Conservation (phyloP, 371 early-diverging fungal genomes). For the Chytridiales sp. region DNA sequence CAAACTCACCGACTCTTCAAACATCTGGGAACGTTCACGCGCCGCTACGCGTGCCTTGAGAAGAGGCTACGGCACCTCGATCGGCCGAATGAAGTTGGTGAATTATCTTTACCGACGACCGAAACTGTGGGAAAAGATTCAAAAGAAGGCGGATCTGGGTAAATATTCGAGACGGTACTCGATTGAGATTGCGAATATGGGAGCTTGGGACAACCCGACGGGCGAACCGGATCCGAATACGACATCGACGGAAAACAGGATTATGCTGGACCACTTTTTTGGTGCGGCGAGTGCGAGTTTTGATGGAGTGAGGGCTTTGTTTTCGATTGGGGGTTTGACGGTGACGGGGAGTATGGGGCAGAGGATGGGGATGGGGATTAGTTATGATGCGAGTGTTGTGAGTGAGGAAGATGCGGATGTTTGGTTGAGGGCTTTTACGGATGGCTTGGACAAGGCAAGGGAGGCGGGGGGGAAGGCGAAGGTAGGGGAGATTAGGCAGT, state of each 20-base stretch:
- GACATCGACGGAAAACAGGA: slow-evolving; percentile 1
- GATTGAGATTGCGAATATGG: slow-evolving; percentile 41
- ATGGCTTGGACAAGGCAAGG: slow-evolving; percentile 12
- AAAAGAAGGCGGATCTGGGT: slow-evolving; percentile 25
- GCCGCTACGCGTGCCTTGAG: slow-evolving; percentile 20
- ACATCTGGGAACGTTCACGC: slow-evolving; percentile 36
- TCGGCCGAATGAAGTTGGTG: slow-evolving; percentile 33
- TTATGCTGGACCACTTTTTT: slow-evolving; percentile 20
- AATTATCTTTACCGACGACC: slow-evolving; percentile 37
- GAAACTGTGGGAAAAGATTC: slow-evolving; percentile 22
- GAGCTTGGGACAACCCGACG: slow-evolving; percentile 36
- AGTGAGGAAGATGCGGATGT: slow-evolving; percentile 29
- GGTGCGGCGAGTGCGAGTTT: slow-evolving; percentile 31
- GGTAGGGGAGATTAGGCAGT: slow-evolving; percentile 1
- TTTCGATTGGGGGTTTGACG: slow-evolving; percentile 37
- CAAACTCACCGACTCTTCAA: slow-evolving; percentile 10
- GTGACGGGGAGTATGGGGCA: slow-evolving; percentile 29
- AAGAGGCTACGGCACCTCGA: slow-evolving; percentile 13
- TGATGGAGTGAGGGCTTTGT: slow-evolving; percentile 36
- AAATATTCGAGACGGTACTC: slow-evolving; percentile 24
- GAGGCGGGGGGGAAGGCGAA: slow-evolving; percentile 4
- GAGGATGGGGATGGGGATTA: slow-evolving; percentile 17
- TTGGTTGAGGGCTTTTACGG: slow-evolving; percentile 23
- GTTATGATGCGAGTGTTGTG: slow-evolving; percentile 28
- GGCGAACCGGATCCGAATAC: slow-evolving; percentile 17